These are phyloP conservation scores for Gossypium turneri DNA, from an alignment of 345 rosid genomes.

Conservation along the genomic window DNA sequence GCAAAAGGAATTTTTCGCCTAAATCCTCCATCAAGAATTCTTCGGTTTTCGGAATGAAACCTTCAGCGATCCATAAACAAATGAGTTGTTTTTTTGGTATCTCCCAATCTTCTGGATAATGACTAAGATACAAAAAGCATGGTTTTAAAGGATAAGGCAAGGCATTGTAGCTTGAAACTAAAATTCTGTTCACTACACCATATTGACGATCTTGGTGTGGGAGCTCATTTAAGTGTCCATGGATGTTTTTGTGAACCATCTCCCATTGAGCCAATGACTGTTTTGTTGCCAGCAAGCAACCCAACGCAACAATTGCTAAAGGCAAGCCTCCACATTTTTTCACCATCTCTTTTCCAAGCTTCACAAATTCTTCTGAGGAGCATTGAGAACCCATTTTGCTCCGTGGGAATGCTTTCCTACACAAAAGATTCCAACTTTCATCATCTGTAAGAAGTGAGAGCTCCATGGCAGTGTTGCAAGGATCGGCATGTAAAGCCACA, in stretches of 20 bases:
- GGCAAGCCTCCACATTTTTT: conserved; percentile 21
- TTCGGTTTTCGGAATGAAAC: background rate
- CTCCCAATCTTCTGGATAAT: conserved; percentile 22
- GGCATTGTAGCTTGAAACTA: conserved; percentile 31
- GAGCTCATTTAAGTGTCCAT: background rate
- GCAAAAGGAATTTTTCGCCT: background rate
- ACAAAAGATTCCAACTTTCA: conserved; percentile 8
- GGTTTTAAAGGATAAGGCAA: conserved; percentile 29
- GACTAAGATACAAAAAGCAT: conserved; percentile 25
- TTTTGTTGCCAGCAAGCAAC: conserved; percentile 9
- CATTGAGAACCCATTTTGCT: background rate
- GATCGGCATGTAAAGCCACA: background rate
- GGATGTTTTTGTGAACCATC: background rate
- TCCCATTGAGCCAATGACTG: background rate
- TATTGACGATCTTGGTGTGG: background rate
- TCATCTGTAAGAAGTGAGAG: background rate
- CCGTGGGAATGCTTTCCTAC: background rate
- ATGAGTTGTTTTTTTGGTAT: conserved; percentile 8
- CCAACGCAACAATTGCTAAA: conserved; percentile 18
- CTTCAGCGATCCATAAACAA: conserved; percentile 22
- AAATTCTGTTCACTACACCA: conserved; percentile 8
- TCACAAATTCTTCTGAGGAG: background rate
- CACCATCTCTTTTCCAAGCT: conserved; percentile 11
- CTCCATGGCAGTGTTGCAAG: background rate
- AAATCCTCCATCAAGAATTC: conserved; percentile 22